Evolutionary conservation across 78 protist species (phyloP), one percentile per base, ranked within the genome.

Genomic region (Dictyostelium firmibasis): DNA sequence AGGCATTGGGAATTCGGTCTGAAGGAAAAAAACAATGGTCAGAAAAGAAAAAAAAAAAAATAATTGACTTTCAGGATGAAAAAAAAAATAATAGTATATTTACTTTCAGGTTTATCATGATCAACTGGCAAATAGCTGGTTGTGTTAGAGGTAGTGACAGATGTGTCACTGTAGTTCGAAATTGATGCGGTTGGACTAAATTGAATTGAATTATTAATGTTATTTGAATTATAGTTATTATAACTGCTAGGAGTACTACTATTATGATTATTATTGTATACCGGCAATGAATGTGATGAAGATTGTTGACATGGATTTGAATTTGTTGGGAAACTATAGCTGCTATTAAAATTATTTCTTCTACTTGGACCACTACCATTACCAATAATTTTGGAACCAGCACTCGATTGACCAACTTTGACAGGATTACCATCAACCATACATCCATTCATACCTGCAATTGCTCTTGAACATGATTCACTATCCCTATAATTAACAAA

Each of bases 401-500:
- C 50, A 43, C 53, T 86, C 53, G 92, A 76, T 33, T 74, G 84
- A 1, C 75, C 81, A 53, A 86, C 92, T 38, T 86, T 86, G 18
- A 86, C 53, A 3, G 74, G 27, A n/a, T 36, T 14, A 1, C 92
- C 92, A 76, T 86, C 84, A 23, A 86, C 57, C 14, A 57, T 2
- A 10, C n/a, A 16, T 20, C 92, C 81, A 23, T 85, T 85, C 72
- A 85, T 43, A n/a, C 47, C 25, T 33, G 29, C 7, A 31, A 85
- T 85, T 29, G 92, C 62, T n/a, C 16, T 85, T 23, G 36, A 29
- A 29, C 76, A 29, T 31, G 92, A 41, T 74, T 85, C 92, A n/a
- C 44, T n/a, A 31, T 85, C 92, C 53, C 25, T 75, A 85, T 47
- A 85, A 76, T 85, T 85, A 20, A 85, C 50, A 75, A 85, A 85